These are phyloP conservation scores for Priceomyces fermenticarens DNA, from an alignment of 805 yeast genomes.

Conservation along the genomic window DNA sequence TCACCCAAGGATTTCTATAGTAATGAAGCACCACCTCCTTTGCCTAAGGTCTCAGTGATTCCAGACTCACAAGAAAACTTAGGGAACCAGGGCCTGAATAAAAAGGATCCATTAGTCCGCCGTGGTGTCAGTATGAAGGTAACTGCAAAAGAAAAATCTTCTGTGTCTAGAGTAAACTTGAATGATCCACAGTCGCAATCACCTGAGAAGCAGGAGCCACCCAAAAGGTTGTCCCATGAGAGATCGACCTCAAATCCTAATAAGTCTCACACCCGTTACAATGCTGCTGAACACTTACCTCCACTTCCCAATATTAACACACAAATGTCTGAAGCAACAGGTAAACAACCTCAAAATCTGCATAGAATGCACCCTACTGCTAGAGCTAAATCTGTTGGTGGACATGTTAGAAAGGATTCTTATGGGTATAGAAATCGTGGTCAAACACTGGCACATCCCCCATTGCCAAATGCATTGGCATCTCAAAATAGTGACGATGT, in stretches of 20 bases:
- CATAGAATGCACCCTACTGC: slow-evolving; percentile 71
- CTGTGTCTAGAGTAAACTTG: slow-evolving; percentile 16
- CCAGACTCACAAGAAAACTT: slow-evolving; percentile 10
- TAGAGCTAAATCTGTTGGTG: slow-evolving; percentile 82
- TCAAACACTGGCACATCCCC: slow-evolving; percentile 28
- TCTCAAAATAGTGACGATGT: slow-evolving; percentile 46
- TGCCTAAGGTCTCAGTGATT: slow-evolving; percentile 8
- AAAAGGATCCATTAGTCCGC: slow-evolving; percentile 47
- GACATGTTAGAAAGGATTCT: slow-evolving; percentile 65
- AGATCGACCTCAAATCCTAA: slow-evolving; percentile 21
- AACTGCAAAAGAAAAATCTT: slow-evolving; percentile 52
- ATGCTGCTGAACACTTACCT: slow-evolving; percentile 42
- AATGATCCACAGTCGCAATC: slow-evolving; percentile 5
- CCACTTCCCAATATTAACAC: slow-evolving; percentile 43
- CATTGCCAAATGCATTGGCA: slow-evolving; percentile 41
- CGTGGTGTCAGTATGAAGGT: slow-evolving; percentile 61
- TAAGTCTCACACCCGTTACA: slow-evolving; percentile 33
- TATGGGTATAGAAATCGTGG: slow-evolving; percentile 10
- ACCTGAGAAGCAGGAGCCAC: slow-evolving; percentile 2
- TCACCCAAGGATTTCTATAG: slow-evolving; percentile 6
- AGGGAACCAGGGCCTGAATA: slow-evolving; percentile 11
- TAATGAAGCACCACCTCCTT: slow-evolving; percentile 9
- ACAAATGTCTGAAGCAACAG: slow-evolving; percentile 9
- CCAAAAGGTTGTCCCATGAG: slow-evolving; percentile 18
- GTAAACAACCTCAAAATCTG: slow-evolving; percentile 1